Evolutionary conservation across 2,329 filamentous ascomycete species (phyloP).

Genomic region (Diaporthe eres): DNA sequence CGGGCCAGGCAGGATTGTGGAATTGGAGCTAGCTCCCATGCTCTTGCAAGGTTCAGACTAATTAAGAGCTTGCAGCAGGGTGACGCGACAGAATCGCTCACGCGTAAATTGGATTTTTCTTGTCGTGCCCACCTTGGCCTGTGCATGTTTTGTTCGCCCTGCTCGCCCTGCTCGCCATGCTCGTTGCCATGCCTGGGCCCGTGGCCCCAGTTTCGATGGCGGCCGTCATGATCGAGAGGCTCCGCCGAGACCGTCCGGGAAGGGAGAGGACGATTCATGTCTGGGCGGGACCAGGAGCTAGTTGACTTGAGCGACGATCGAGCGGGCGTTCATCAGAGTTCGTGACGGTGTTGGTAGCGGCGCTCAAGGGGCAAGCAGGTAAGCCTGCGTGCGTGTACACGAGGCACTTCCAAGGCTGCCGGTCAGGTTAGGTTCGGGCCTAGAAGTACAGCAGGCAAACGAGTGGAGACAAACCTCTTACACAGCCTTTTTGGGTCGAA

Average conservation of each 20-base stretch:
- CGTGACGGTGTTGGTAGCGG: neutral
- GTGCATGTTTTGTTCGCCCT: conserved; percentile 9
- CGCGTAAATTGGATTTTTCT: conserved; percentile 35
- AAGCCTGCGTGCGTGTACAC: conserved; percentile 4
- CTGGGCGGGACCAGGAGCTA: conserved; percentile 27
- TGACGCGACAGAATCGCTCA: conserved; percentile 28
- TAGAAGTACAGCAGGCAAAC: conserved; percentile 13
- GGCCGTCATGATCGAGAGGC: conserved; percentile 19
- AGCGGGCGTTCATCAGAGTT: conserved; percentile 18
- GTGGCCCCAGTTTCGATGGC: conserved; percentile 20
- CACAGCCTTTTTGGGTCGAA: conserved; percentile 33
- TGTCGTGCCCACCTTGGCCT: conserved; percentile 16
- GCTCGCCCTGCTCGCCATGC: neutral
- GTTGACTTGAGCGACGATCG: conserved; percentile 28
- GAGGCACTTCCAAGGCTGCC: conserved; percentile 12
- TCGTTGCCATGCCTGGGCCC: neutral
- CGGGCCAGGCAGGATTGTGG: conserved; percentile 30
- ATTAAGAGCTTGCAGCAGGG: conserved; percentile 31
- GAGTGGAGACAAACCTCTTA: conserved; percentile 27
- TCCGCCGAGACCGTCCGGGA: conserved; percentile 17
- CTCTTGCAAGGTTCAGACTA: conserved; percentile 31
- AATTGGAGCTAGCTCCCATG: conserved; percentile 29
- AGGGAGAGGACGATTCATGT: conserved; percentile 19
- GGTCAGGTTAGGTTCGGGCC: conserved; percentile 22
- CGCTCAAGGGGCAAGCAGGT: conserved; percentile 19